Conservation (phyloP, 169 alveolate species). For the Cryptosporidium sp. region DNA sequence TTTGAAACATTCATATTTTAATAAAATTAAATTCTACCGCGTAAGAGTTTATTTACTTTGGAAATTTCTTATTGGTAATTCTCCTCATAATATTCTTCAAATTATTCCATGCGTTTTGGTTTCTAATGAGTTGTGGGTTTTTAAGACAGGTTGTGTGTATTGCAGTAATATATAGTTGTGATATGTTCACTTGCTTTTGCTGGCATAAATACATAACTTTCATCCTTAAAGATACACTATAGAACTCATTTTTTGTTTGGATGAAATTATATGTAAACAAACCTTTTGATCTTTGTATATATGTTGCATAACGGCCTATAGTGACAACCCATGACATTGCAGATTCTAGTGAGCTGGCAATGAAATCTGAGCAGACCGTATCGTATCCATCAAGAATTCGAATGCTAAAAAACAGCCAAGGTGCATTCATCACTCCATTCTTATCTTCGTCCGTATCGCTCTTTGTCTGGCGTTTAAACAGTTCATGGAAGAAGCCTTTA, state of each 20-base stretch:
- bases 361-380: slow-evolving; percentile 10
- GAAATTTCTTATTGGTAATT: slow-evolving; percentile 34
- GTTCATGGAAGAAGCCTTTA: slow-evolving; percentile 7
- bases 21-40: slow-evolving; percentile 3
- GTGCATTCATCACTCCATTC: background rate
- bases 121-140: slow-evolving; percentile 71
- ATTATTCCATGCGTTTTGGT: slow-evolving; percentile 61
- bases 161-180: slow-evolving; percentile 56
- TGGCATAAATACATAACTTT: slow-evolving; percentile 45
- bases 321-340: slow-evolving; percentile 70
- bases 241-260: slow-evolving; percentile 48
- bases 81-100: slow-evolving; percentile 57
- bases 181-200: slow-evolving; percentile 16
- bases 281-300: slow-evolving; percentile 47
- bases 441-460: slow-evolving; percentile 15
- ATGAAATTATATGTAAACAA: slow-evolving; percentile 47
- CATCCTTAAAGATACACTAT: slow-evolving; percentile 58
- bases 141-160: slow-evolving; percentile 64
- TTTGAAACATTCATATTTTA: slow-evolving; percentile 44
- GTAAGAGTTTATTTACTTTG: background rate
- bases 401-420: slow-evolving; percentile 64
- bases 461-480: slow-evolving; percentile 9
- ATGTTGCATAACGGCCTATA: slow-evolving; percentile 63
- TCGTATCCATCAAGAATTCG: slow-evolving; percentile 40
- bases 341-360: slow-evolving; percentile 60